Percentiles rank a stretch among this genome's conserved stretches.
These are phyloP conservation scores for Suhomyces kilbournensis DNA, from an alignment of 805 yeast genomes.

Conservation along the genomic window DNA sequence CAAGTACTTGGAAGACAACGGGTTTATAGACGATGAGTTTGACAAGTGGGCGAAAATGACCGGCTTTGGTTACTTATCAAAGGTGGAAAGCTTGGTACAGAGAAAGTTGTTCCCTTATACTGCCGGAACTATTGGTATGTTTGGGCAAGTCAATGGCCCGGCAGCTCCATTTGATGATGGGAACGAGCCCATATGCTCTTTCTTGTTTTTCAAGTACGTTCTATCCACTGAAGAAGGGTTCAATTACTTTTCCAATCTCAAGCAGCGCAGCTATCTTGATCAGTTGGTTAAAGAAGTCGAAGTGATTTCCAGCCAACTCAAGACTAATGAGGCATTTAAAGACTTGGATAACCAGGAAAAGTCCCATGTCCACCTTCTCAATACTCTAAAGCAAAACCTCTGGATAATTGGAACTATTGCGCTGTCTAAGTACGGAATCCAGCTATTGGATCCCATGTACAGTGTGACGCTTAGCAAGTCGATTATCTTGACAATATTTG, in stretches of 20 bases:
- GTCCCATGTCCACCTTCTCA: constrained; percentile 25
- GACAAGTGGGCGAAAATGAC: constrained; percentile 58
- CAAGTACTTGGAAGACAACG: constrained; percentile 51
- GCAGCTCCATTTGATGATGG: background rate
- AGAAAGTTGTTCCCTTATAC: constrained; percentile 1
- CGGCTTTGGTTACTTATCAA: constrained; percentile 31
- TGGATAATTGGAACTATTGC: constrained; percentile 91
- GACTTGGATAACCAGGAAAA: constrained; percentile 18
- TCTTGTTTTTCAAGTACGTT: constrained; percentile 76
- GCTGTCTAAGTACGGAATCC: constrained; percentile 66
- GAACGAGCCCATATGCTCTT: background rate
- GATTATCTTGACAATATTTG: constrained; percentile 47
- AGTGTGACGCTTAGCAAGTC: constrained; percentile 17
- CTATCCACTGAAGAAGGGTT: constrained; percentile 82
- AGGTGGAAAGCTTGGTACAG: constrained; percentile 42
- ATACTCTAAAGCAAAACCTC: constrained; percentile 62
- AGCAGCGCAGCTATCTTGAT: constrained; percentile 45
- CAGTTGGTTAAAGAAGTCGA: constrained; percentile 24
- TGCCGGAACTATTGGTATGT: background rate
- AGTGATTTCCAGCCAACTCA: constrained; percentile 13
- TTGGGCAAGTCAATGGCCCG: background rate
- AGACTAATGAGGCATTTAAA: constrained; percentile 11
- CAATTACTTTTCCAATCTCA: constrained; percentile 43
- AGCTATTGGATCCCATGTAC: constrained; percentile 33
- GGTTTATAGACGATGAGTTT: constrained; percentile 65